A percentile compares a stretch with the other conserved stretches of the same genome.
Conservation (phyloP, 805 yeast genomes). For the Cyberlindnera euphorbiae region DNA sequence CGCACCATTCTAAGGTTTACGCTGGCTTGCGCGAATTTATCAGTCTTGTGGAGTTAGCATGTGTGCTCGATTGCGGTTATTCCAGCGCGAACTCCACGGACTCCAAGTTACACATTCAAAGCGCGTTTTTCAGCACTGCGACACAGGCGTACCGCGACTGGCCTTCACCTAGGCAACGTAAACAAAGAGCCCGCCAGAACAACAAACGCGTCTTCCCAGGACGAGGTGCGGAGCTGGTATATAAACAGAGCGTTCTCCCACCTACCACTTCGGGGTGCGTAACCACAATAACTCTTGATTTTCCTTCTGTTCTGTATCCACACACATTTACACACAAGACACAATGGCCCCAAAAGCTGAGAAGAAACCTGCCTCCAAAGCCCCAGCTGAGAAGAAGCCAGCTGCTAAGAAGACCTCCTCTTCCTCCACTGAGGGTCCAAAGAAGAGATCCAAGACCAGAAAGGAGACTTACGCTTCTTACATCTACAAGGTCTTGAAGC, state of each 20-base stretch:
- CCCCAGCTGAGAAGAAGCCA: conserved; percentile 96
- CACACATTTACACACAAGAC: conserved; percentile 10
- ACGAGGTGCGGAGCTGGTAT: not conserved
- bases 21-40: not conserved
- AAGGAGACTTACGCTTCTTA: conserved; percentile 98
- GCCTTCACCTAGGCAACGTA: conserved; percentile 1
- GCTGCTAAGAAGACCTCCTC: conserved; percentile 83
- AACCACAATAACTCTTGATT: not conserved
- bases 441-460: conserved; percentile 94
- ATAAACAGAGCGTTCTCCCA: conserved; percentile 1
- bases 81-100: no score
- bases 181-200: conserved; percentile 1
- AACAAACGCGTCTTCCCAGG: conserved; percentile 1
- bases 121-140: conserved; percentile 7
- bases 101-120: not conserved
- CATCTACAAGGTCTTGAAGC: conserved; percentile 97
- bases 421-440: conserved; percentile 62
- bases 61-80: no score
- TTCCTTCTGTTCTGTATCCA: conserved; percentile 6
- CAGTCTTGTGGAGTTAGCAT: no score
- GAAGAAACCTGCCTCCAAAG: conserved; percentile 72
- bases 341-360: conserved; percentile 67
- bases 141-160: not conserved
- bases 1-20: no score
- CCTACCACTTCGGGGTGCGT: not conserved